Base-by-base conservation (phyloP, 805 yeast genomes). In the Ogataea ganodermae region DNA sequence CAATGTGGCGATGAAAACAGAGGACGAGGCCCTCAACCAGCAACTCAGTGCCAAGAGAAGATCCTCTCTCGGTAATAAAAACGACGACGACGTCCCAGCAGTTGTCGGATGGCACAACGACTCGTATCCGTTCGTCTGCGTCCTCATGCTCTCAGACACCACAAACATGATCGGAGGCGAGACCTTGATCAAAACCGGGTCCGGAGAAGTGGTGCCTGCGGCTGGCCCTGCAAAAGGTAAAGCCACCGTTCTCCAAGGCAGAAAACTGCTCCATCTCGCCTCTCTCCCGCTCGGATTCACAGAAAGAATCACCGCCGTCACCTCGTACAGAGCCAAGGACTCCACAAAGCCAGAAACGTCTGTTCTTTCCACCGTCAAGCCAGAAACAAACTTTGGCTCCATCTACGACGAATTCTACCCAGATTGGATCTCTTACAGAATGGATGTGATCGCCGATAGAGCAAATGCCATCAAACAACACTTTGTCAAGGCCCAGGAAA, bases 101-200 rank as follows among this genome's bases (percentile, higher is more conserved):
- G 72, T 80, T 35, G 83, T 80, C 28, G 78, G 79, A 24, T 81
- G 86, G 86, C 86, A 81, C 67, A 61, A 68, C 45, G 86, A 81
- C 59, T 73, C 81, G n/a, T 80, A 79, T 46, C 85, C 84, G 13
- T 79, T 79, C 59, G 85, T 80, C 16, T 81, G 84, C 63, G 86
- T 81, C 13, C 68, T 80, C 50, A 81, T 81, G 86, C 59, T 81
- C 37, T 74, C 80, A 24, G 84, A 80, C 57, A 81, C 86, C 7
- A 53, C 74, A 2, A 63, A 70, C 37, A 80, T 80, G 84, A 67
- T 75, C 60, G 85, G 85, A 23, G 85, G 85, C 41, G 85, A 80
- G 59, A 79, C 84, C 2, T 69, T 76, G 23, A 68, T 79, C 51
- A 70, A 76, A 51, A 76, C 70, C 61, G 79, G 79, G 3, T 60